Evolutionary conservation across 2,329 filamentous ascomycete species (phyloP).

Genomic region (Nannizziopsis barbatae): DNA sequence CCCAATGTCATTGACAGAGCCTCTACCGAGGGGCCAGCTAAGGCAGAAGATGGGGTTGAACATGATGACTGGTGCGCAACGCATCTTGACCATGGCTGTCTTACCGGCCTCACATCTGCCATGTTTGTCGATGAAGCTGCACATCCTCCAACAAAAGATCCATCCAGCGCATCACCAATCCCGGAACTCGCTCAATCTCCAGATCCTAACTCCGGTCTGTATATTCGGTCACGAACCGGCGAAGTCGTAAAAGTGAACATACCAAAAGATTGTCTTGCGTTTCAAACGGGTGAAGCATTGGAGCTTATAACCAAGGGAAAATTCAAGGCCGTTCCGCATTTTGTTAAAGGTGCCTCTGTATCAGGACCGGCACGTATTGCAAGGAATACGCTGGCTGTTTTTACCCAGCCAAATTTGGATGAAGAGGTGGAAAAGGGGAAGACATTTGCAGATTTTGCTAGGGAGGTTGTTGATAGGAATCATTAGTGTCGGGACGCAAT

Average conservation of each 20-base stretch:
- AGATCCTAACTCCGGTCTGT: slow-evolving; percentile 77
- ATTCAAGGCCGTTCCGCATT: slow-evolving; percentile 93
- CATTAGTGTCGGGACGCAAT: slow-evolving; percentile 41
- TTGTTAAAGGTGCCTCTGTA: slow-evolving; percentile 65
- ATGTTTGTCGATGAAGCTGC: slow-evolving; percentile 81
- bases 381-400: slow-evolving; percentile 85
- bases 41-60: not conserved
- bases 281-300: slow-evolving; percentile 88
- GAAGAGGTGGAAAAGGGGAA: slow-evolving; percentile 59
- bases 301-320: slow-evolving; percentile 82
- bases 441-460: slow-evolving; percentile 62
- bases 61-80: slow-evolving; percentile 88
- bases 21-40: not conserved
- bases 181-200: slow-evolving; percentile 64
- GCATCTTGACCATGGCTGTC: slow-evolving; percentile 72
- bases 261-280: slow-evolving; percentile 80
- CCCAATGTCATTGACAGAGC: slow-evolving; percentile 35
- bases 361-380: slow-evolving; percentile 48
- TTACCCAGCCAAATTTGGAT: slow-evolving; percentile 89
- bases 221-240: slow-evolving; percentile 77
- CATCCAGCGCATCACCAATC: slow-evolving; percentile 35
- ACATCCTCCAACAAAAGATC: slow-evolving; percentile 26
- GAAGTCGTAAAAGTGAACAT: slow-evolving; percentile 84
- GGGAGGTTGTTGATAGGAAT: slow-evolving; percentile 68
- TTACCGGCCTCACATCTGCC: slow-evolving; percentile 85